Evolutionary conservation across 176 grass and related monocot species (phyloP).

Genomic region (Hyparrhenia diplandra): DNA sequence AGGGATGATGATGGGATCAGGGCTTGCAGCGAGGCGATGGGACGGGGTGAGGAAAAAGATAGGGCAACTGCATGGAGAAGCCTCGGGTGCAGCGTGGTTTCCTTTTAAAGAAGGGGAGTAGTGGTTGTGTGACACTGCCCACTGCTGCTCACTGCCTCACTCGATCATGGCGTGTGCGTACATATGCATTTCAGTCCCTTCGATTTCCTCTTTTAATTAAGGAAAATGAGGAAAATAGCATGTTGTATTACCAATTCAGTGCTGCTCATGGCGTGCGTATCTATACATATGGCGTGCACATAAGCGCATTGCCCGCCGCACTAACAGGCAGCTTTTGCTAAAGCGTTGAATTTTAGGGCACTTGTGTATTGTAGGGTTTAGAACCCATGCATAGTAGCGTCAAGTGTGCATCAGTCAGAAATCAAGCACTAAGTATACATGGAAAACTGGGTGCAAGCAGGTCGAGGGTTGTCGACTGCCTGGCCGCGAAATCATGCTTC

Average conservation of each 20-base stretch:
- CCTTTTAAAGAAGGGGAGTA: conserved; percentile 45
- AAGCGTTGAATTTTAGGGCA: neutral
- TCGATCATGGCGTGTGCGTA: neutral
- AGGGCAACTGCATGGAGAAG: conserved; percentile 41
- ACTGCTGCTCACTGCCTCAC: neutral
- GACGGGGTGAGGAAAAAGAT: conserved; percentile 12
- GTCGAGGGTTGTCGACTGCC: too few species aligned
- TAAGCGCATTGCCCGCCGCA: neutral
- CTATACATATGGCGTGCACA: neutral
- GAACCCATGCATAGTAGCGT: neutral
- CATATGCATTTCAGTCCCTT: conserved; percentile 12
- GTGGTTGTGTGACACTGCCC: neutral
- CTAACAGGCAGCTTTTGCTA: neutral
- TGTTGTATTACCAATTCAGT: neutral
- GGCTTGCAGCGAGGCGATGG: conserved; percentile 1
- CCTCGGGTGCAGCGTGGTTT: conserved; percentile 37
- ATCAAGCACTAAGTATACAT: neutral
- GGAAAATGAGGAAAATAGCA: neutral
- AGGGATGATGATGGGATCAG: neutral
- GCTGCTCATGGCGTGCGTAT: neutral
- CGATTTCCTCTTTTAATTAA: neutral
- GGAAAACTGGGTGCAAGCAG: too few species aligned
- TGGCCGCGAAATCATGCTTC: too few species aligned
- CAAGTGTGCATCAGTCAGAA: neutral
- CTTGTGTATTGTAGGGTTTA: neutral